Percentiles rank a stretch among this genome's conserved stretches.
Evolutionary conservation across 1,284 basidiomycete genomes (phyloP).

Genomic region (Takashimella koratensis): DNA sequence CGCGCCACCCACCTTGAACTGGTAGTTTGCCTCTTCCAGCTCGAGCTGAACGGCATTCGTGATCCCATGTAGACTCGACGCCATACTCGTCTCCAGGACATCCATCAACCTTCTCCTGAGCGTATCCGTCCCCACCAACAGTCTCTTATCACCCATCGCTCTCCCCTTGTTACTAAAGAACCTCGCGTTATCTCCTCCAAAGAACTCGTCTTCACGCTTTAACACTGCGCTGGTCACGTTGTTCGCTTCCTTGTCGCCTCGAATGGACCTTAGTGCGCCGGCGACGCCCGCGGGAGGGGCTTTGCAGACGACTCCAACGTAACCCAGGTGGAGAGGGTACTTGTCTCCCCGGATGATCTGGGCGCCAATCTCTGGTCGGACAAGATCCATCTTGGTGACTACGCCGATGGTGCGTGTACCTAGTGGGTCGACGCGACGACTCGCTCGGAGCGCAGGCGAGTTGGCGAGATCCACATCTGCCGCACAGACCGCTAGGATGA

Average conservation of each 20-base stretch:
- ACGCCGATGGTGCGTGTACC: conserved; percentile 96
- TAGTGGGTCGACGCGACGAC: conserved; percentile 88
- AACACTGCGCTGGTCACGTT: conserved; percentile 57
- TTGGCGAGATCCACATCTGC: conserved; percentile 99
- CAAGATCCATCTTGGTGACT: conserved; percentile 98
- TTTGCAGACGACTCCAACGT: conserved; percentile 95
- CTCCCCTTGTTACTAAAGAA: conserved; percentile 57
- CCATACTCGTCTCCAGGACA: conserved; percentile 96
- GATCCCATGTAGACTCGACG: conserved; percentile 88
- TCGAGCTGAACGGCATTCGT: conserved; percentile 95
- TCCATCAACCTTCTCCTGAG: conserved; percentile 88
- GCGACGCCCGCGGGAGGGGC: conserved; percentile 52
- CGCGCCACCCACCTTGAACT: conserved; percentile 79
- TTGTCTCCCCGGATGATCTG: conserved; percentile 80
- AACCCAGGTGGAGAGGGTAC: conserved; percentile 96
- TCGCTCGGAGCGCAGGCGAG: conserved; percentile 89
- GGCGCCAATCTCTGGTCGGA: conserved; percentile 77
- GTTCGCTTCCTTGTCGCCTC: conserved; percentile 35
- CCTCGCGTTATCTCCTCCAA: conserved; percentile 58
- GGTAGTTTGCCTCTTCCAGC: conserved; percentile 92
- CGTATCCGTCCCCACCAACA: conserved; percentile 87
- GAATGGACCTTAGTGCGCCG: conserved; percentile 30
- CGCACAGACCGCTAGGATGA: conserved; percentile 95
- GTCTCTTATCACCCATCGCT: conserved; percentile 34
- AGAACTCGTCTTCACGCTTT: conserved; percentile 76